These are phyloP conservation scores for Chaetoscypha palmicola DNA, from an alignment of 2,329 filamentous ascomycete species.

Conservation along the genomic window DNA sequence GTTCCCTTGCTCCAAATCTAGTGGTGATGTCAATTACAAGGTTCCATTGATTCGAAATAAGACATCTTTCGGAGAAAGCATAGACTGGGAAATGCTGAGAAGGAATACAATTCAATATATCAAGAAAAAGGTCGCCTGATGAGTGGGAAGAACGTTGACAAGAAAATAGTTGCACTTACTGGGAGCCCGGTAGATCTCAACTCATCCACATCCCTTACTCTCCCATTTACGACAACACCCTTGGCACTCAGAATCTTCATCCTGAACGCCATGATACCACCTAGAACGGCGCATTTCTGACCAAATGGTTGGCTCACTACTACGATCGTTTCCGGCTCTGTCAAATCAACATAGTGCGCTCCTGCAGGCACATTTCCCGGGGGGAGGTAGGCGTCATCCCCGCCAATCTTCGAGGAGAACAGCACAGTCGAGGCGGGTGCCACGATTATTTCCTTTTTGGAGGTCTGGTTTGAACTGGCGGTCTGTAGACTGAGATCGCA, in stretches of 20 bases:
- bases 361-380: constrained; percentile 46
- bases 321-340: constrained; percentile 52
- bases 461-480: constrained; percentile 28
- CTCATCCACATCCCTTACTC: constrained; percentile 59
- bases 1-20: constrained; percentile 50
- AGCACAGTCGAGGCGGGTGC: constrained; percentile 46
- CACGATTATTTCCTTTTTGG: constrained; percentile 25
- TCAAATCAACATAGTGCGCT: constrained; percentile 63
- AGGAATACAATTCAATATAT: not conserved
- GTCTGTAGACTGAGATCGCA: constrained; percentile 43
- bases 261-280: constrained; percentile 68
- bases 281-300: constrained; percentile 64
- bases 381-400: constrained; percentile 24
- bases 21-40: not conserved
- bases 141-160: not conserved
- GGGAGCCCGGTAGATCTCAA: constrained; percentile 48
- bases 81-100: not conserved
- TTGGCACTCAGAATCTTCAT: constrained; percentile 56
- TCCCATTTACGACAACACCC: constrained; percentile 60
- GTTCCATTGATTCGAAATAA: no score
- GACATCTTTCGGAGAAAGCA: no score
- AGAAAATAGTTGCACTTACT: constrained; percentile 35
- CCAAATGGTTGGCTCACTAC: constrained; percentile 58
- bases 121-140: not conserved
- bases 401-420: constrained; percentile 50